Conservation (phyloP, 2,329 filamentous ascomycete species). For the Aspergillus luchuensis region DNA sequence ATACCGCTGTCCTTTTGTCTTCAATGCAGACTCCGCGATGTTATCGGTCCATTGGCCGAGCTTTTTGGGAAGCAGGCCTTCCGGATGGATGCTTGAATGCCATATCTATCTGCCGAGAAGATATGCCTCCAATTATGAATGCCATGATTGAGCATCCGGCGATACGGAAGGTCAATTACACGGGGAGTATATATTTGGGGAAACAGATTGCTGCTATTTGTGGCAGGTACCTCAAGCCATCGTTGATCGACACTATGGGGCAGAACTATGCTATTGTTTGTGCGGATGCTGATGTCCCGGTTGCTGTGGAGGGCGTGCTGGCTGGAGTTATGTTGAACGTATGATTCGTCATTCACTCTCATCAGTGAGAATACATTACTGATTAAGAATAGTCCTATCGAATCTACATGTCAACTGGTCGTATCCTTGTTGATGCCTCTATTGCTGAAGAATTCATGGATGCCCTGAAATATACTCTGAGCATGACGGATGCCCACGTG, state of each 20-base stretch:
- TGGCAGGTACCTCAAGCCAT: slow-evolving; percentile 55
- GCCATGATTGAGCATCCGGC: slow-evolving; percentile 59
- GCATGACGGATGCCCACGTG: slow-evolving; percentile 31
- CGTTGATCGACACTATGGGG: slow-evolving; percentile 77
- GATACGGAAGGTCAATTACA: slow-evolving; percentile 50
- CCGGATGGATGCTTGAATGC: slow-evolving; percentile 73
- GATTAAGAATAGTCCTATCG: slow-evolving; percentile 59
- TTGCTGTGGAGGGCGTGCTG: slow-evolving; percentile 51
- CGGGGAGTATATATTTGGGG: slow-evolving; percentile 47
- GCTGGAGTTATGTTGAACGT: slow-evolving; percentile 38
- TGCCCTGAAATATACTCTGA: slow-evolving; percentile 48
- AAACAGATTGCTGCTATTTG: slow-evolving; percentile 42
- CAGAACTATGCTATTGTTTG: slow-evolving; percentile 78
- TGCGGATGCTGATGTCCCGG: slow-evolving; percentile 72
- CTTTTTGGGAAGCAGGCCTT: slow-evolving; percentile 71
- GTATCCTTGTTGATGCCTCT: slow-evolving; percentile 63
- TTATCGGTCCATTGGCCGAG: slow-evolving; percentile 61
- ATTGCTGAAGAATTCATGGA: slow-evolving; percentile 55
- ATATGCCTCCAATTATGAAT: slow-evolving; percentile 67
- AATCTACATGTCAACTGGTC: slow-evolving; percentile 81
- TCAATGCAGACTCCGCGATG: slow-evolving; percentile 66
- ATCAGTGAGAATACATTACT: background rate
- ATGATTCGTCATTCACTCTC: slow-evolving; percentile 1
- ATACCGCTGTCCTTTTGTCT: slow-evolving; percentile 71
- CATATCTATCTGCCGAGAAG: slow-evolving; percentile 59